Evolutionary conservation across 2,329 filamentous ascomycete species (phyloP).

Genomic region (Pyrenophora teres): DNA sequence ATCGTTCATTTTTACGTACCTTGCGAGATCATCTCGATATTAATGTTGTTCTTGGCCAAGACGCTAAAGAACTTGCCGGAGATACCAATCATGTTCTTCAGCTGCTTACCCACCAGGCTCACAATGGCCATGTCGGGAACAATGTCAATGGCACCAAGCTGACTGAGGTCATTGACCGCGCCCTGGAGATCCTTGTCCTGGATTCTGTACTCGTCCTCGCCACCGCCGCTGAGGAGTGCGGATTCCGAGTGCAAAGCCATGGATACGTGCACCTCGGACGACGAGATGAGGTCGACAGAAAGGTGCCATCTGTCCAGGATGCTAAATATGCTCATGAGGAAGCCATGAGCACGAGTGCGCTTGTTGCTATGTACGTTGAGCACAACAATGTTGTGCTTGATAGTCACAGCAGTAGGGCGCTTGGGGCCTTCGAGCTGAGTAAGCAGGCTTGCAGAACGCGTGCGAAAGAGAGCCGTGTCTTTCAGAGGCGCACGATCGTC

Average conservation of each 20-base stretch:
- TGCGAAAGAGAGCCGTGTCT: slow-evolving; percentile 61
- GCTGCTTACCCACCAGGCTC: slow-evolving; percentile 89
- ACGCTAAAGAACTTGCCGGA: slow-evolving; percentile 94
- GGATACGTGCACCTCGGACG: slow-evolving; percentile 94
- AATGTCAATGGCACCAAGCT: slow-evolving; percentile 88
- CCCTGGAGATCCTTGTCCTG: slow-evolving; percentile 54
- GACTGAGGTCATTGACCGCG: slow-evolving; percentile 70
- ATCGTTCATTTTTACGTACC: slow-evolving; percentile 60
- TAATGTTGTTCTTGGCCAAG: slow-evolving; percentile 89
- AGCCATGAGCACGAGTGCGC: slow-evolving; percentile 91
- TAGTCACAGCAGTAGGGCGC: slow-evolving; percentile 74
- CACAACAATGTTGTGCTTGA: slow-evolving; percentile 95
- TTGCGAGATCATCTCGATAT: slow-evolving; percentile 99
- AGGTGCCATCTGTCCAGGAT: slow-evolving; percentile 86
- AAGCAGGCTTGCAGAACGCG: slow-evolving; percentile 53
- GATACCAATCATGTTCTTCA: slow-evolving; percentile 96
- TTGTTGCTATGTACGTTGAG: slow-evolving; percentile 99
- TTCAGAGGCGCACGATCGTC: slow-evolving; percentile 61
- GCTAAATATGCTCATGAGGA: slow-evolving; percentile 91
- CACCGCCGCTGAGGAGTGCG: slow-evolving; percentile 56
- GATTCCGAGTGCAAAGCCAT: slow-evolving; percentile 89
- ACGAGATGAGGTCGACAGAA: slow-evolving; percentile 95
- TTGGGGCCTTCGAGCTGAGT: slow-evolving; percentile 53
- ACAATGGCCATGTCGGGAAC: slow-evolving; percentile 93
- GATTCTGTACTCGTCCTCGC: slow-evolving; percentile 55